These are phyloP conservation scores for Lojkania enalia DNA, from an alignment of 2,329 filamentous ascomycete species.

Conservation along the genomic window DNA sequence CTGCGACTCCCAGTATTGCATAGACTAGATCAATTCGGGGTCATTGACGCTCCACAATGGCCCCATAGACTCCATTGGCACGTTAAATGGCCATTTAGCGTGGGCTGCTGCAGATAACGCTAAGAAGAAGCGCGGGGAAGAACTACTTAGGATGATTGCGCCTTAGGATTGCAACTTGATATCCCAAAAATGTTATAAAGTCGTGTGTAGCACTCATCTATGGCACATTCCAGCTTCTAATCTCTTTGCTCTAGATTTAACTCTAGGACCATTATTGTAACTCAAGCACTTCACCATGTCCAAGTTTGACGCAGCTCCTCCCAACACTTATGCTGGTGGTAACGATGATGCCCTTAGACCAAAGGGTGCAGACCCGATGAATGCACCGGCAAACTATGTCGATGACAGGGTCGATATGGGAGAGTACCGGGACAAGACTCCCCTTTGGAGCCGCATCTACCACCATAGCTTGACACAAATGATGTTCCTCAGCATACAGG, in stretches of 20 bases:
- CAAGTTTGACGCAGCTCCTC: conserved; percentile 33
- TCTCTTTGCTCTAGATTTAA: not conserved
- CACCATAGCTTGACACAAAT: conserved; percentile 56
- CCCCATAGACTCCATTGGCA: too few relatives aligned
- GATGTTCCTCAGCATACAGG: conserved; percentile 53
- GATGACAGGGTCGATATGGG: conserved; percentile 45
- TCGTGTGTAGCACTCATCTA: not conserved
- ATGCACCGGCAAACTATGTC: conserved; percentile 17
- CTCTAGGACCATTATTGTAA: not conserved
- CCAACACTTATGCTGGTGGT: conserved; percentile 38
- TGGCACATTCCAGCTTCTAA: not conserved
- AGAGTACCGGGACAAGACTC: conserved; percentile 33
- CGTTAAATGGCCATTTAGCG: too few relatives aligned
- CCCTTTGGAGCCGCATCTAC: conserved; percentile 51
- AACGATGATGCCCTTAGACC: conserved; percentile 33
- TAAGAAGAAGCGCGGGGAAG: too few relatives aligned
- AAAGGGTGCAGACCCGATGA: conserved; percentile 31
- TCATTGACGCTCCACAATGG: too few relatives aligned
- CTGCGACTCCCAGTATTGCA: too few relatives aligned
- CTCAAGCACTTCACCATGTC: conserved; percentile 27
- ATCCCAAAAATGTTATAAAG: not conserved
- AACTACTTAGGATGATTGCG: too few relatives aligned
- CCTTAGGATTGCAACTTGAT: too few relatives aligned
- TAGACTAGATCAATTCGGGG: too few relatives aligned
- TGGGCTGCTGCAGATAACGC: too few relatives aligned